These are phyloP conservation scores for Puccinia coronata DNA, from an alignment of 1,284 basidiomycete species.

Conservation along the genomic window DNA sequence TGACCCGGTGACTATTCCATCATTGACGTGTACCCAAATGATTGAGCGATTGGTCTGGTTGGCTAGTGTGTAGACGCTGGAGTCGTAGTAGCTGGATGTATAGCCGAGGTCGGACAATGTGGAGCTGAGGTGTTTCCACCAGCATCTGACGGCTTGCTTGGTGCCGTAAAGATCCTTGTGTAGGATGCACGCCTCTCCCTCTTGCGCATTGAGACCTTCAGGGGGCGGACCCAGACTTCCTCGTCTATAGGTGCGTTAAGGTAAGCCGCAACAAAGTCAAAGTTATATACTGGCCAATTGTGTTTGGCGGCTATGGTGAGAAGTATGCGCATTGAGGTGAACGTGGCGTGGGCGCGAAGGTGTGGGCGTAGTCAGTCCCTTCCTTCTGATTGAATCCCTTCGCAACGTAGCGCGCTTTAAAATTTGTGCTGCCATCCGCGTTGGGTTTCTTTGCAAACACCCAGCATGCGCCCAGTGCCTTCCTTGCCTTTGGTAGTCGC, in stretches of 20 bases:
- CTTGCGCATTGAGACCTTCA: too few relatives aligned
- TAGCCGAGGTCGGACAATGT: background rate
- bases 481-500: background rate
- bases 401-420: background rate
- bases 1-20: background rate
- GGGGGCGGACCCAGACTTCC: too few relatives aligned
- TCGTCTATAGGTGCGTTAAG: too few relatives aligned
- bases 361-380: constrained; percentile 49
- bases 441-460: background rate
- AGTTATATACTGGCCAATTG: too few relatives aligned
- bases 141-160: constrained; percentile 18
- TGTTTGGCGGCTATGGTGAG: background rate
- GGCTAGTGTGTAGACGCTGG: background rate
- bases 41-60: background rate
- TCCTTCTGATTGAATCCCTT: constrained; percentile 46
- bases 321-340: background rate
- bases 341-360: constrained; percentile 43
- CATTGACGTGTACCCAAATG: constrained; percentile 27
- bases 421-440: background rate
- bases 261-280: too few relatives aligned
- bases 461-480: background rate
- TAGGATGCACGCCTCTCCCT: background rate
- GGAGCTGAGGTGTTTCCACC: constrained; percentile 13
- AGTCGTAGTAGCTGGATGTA: background rate
- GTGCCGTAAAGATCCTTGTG: background rate